Base-by-base conservation (phyloP, 2,329 filamentous ascomycete species). In the Pseudocercospora fijiensis region DNA sequence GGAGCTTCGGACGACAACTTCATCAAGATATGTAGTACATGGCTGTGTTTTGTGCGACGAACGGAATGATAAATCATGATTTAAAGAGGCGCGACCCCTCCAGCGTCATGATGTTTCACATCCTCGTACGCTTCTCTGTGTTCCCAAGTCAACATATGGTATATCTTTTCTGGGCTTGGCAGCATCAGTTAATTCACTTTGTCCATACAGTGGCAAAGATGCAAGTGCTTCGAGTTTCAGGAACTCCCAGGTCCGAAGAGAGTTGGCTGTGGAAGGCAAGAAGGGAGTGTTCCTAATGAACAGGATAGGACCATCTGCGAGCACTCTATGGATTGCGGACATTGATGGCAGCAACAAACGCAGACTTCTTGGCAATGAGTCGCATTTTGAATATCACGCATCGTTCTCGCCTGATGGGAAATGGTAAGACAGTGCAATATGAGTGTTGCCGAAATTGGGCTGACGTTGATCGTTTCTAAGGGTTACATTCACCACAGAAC, bases 211-310 rank as follows among this genome's bases (percentile, higher is more conserved):
- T 37, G 28, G n/a, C 10, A 26, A 26, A 37, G 27, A 28, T 28
- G 33, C 30, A 28, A 57, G 30, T 37, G 13, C 22, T 24, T n/a
- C 53, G 4, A n/a, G 2, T 18, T 16, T 18, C 30, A n/a, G 26
- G 18, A 57, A 18, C 28, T 24, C 49, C 22, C 28, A 57, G 6
- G 53, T 13, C 20, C 53, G 53, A 20, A 57, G 53, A 13, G 53
- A 57, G 27, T 26, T 57, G 22, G 41, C 55, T 9, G 60, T 33
- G 51, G 18, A 57, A 28, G 60, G 63, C 6, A 63, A 61, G 64
- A 63, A 66, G 37, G 61, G 61, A 8, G 47, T 60, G 3, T 61
- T 63, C 24, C 27, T 63, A 13, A 63, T 66, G 61, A 66, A 63
- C 58, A 45, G 64, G 11, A 63, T 66, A 9, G 64, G 51, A 11